These are phyloP conservation scores for Polytrichum formosum DNA, from an alignment of 225 moss, liverwort and hornwort species.

Conservation along the genomic window DNA sequence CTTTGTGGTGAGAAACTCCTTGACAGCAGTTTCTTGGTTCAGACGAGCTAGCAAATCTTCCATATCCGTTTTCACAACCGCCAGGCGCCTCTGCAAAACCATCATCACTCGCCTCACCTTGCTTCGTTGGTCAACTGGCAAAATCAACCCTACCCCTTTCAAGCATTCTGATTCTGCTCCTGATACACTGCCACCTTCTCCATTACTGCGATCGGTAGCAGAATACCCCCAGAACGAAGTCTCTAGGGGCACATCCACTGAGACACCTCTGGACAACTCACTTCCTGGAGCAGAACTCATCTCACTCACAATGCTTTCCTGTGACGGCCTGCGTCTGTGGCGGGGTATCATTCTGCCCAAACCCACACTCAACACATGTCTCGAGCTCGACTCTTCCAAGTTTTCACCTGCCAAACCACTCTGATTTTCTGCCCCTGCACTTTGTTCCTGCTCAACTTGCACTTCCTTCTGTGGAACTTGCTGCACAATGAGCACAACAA, in stretches of 20 bases:
- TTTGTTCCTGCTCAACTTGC: constrained; percentile 25
- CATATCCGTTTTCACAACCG: constrained; percentile 84
- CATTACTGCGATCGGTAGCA: constrained; percentile 35
- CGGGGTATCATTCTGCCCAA: constrained; percentile 33
- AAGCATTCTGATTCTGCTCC: constrained; percentile 62
- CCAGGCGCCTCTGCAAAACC: constrained; percentile 72
- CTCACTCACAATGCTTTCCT: constrained; percentile 60
- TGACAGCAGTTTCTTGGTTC: constrained; percentile 96
- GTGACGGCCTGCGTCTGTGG: constrained; percentile 46
- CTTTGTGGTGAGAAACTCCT: constrained; percentile 92
- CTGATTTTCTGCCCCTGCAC: constrained; percentile 22
- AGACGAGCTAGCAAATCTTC: constrained; percentile 85
- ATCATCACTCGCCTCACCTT: constrained; percentile 76
- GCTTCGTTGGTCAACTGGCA: constrained; percentile 77
- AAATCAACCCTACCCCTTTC: constrained; percentile 69
- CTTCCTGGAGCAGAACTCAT: constrained; percentile 60
- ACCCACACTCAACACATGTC: constrained; percentile 23
- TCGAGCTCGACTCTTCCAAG: constrained; percentile 20
- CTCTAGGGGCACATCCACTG: constrained; percentile 37
- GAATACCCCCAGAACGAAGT: constrained; percentile 34
- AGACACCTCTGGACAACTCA: constrained; percentile 49
- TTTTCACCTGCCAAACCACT: constrained; percentile 25
- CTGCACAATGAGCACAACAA: constrained; percentile 20
- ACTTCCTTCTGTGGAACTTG: constrained; percentile 22
- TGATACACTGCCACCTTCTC: constrained; percentile 28